Percentiles rank a stretch among this genome's conserved stretches.
Evolutionary conservation across 176 grass and related monocot species (phyloP).

Genomic region (Panicum miliaceum): DNA sequence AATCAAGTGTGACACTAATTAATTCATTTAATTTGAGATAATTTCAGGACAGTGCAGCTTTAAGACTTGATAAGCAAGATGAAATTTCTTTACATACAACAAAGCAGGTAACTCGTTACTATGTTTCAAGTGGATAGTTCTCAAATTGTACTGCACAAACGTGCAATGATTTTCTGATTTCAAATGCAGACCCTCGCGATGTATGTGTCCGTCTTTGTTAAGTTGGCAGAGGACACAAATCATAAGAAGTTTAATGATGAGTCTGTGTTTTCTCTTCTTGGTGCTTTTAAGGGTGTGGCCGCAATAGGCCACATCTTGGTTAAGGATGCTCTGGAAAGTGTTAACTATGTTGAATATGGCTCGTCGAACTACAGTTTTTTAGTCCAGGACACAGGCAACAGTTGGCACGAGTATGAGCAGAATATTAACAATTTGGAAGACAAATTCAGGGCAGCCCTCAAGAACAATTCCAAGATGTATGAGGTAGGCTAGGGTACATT

Average conservation of each 20-base stretch:
- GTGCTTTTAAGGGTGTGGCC: constrained; percentile 3
- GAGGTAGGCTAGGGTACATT: too few species aligned
- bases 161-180: background rate
- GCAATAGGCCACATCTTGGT: constrained; percentile 4
- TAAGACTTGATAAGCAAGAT: constrained; percentile 24
- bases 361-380: background rate
- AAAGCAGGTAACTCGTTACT: constrained; percentile 24
- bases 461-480: too few species aligned
- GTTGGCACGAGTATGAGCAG: background rate
- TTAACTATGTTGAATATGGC: background rate
- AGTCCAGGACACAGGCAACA: background rate
- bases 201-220: constrained; percentile 27
- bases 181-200: constrained; percentile 6
- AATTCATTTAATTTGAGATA: constrained; percentile 14
- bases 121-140: background rate
- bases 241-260: background rate
- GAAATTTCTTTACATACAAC: constrained; percentile 28
- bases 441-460: background rate
- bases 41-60: constrained; percentile 29
- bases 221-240: constrained; percentile 1
- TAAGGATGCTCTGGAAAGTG: background rate
- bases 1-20: too few species aligned
- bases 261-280: constrained; percentile 1
- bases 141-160: background rate
- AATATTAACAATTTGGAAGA: background rate